Percentiles rank a stretch among this genome's conserved stretches.
phyloP scores from a whole-genome alignment of 2,329 filamentous ascomycete genomes.

The Sporothrix mexicana region DNA sequence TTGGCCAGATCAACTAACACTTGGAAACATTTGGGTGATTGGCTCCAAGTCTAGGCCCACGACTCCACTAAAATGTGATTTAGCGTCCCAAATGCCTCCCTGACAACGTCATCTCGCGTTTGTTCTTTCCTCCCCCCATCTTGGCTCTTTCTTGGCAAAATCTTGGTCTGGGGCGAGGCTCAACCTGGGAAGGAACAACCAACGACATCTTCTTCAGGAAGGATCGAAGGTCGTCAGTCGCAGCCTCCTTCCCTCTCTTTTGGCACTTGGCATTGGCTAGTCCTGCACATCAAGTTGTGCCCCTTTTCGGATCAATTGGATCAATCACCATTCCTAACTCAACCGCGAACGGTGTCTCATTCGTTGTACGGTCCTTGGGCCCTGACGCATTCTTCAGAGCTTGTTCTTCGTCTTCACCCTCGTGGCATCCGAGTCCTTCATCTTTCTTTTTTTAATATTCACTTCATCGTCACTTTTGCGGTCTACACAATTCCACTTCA shows the following conservation, averaged over 20 bases:
- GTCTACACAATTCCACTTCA: too few relatives aligned
- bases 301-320: neutral
- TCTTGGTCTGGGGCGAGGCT: neutral
- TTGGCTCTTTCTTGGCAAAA: constrained; percentile 23
- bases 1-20: too few relatives aligned
- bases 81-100: too few relatives aligned
- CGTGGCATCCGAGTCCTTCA: neutral
- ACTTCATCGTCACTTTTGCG: neutral
- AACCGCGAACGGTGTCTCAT: too few relatives aligned
- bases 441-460: neutral
- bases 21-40: too few relatives aligned
- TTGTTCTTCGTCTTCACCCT: neutral
- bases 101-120: constrained; percentile 4
- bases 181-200: neutral
- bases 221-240: neutral
- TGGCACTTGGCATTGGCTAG: neutral
- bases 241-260: neutral
- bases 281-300: neutral
- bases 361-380: neutral
- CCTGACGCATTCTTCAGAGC: neutral
- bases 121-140: neutral
- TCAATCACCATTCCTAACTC: neutral
- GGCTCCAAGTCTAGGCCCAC: too few relatives aligned
- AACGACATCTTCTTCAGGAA: neutral
- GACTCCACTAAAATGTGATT: too few relatives aligned